Conservation (phyloP, 2,329 filamentous ascomycete genomes). For the Cercospora brassicicola region DNA sequence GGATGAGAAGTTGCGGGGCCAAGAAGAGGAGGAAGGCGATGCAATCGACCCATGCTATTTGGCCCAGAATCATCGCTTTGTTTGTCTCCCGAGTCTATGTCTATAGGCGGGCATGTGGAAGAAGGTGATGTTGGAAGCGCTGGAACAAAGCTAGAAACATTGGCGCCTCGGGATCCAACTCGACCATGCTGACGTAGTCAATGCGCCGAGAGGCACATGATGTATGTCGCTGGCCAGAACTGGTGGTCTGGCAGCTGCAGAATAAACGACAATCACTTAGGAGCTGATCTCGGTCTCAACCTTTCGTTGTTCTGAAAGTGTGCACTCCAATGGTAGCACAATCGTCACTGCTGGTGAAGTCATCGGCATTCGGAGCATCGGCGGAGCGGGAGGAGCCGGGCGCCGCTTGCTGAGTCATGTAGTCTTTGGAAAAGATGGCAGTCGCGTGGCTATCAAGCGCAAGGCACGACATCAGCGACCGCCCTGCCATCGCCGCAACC, state of each 20-base stretch:
- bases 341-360: background rate
- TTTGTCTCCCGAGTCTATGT: background rate
- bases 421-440: constrained; percentile 1
- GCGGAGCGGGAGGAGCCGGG: background rate
- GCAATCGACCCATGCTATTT: constrained; percentile 75
- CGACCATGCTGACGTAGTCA: constrained; percentile 12
- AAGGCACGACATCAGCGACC: background rate
- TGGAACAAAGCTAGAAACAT: constrained; percentile 2
- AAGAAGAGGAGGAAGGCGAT: constrained; percentile 70
- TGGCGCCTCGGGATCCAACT: constrained; percentile 5
- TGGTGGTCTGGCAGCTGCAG: background rate
- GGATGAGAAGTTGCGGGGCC: constrained; percentile 67
- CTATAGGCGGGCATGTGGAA: background rate
- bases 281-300: background rate
- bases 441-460: background rate
- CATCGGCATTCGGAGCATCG: background rate
- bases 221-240: background rate
- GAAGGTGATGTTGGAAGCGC: constrained; percentile 3
- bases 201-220: background rate
- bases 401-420: background rate
- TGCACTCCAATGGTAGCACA: background rate
- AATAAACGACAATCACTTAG: background rate
- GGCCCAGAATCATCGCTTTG: constrained; percentile 66
- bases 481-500: background rate
- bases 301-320: background rate